Conservation (phyloP, 2,329 filamentous ascomycete genomes). For the Fusarium sp. region DNA sequence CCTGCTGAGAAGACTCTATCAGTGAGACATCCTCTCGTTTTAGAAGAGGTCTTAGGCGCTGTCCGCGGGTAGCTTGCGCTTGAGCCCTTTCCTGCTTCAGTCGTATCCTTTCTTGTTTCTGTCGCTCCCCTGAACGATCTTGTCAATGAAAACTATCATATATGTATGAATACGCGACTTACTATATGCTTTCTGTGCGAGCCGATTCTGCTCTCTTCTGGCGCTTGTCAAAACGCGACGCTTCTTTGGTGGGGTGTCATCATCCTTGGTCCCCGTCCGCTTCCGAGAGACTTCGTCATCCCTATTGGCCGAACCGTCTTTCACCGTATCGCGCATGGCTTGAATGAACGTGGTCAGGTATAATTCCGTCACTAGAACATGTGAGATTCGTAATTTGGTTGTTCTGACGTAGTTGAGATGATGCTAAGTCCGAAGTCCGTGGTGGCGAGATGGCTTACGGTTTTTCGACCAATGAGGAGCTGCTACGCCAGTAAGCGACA, state of each 20-base stretch:
- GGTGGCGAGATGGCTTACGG: conserved; percentile 31
- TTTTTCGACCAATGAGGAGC: conserved; percentile 21
- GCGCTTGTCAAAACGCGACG: conserved; percentile 32
- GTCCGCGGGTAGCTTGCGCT: not conserved
- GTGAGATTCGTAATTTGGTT: not conserved
- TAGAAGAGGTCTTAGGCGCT: not conserved
- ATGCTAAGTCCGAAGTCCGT: not conserved
- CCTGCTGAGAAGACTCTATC: accelerated
- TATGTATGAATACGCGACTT: not conserved
- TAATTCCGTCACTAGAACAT: not conserved
- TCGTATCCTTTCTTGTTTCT: conserved; percentile 10
- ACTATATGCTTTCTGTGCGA: conserved; percentile 38
- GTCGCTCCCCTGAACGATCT: conserved; percentile 11
- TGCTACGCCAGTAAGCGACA: accelerated
- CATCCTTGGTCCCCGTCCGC: not conserved
- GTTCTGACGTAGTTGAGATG: not conserved
- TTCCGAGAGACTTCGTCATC: accelerated
- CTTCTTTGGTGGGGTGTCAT: not conserved
- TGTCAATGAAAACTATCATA: not conserved
- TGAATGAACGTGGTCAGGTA: too few species aligned
- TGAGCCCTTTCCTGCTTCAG: not conserved
- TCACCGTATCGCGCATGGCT: not conserved
- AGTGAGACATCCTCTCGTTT: not conserved
- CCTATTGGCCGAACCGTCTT: accelerated
- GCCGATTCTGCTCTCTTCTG: conserved; percentile 39